A percentile compares a stretch with the other conserved stretches of the same genome.
Evolutionary conservation across 192 early-diverging fungal genomes (phyloP).

Genomic region (Chytriomyces hyalinus): DNA sequence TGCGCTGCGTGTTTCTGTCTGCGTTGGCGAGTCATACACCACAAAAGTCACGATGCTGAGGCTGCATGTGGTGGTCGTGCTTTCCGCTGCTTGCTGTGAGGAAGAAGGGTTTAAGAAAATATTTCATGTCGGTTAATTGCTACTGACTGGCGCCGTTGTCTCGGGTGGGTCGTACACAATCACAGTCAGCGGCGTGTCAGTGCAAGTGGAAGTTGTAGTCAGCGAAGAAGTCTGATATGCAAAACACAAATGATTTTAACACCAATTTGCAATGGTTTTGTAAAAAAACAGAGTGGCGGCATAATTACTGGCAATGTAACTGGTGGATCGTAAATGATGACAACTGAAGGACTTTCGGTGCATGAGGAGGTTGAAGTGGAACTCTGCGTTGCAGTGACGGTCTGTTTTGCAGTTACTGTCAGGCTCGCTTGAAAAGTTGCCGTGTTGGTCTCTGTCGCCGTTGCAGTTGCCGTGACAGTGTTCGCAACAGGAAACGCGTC

Average conservation of each 20-base stretch:
- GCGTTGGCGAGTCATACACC: not conserved
- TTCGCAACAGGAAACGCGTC: not conserved
- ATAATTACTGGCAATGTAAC: not conserved
- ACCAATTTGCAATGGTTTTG: too few relatives aligned
- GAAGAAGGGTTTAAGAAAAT: not conserved
- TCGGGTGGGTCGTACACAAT: too few relatives aligned
- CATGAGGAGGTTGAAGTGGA: not conserved
- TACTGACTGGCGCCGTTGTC: not conserved
- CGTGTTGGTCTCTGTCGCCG: not conserved
- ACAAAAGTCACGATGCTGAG: not conserved
- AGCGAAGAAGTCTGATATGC: too few relatives aligned
- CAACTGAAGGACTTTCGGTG: not conserved
- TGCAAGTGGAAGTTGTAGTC: too few relatives aligned
- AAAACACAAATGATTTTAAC: too few relatives aligned
- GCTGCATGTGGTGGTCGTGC: not conserved
- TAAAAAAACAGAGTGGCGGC: too few relatives aligned
- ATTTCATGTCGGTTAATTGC: too few relatives aligned
- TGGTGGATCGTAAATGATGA: constrained; percentile 2
- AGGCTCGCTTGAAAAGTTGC: not conserved
- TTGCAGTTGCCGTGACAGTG: not conserved
- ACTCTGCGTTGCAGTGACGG: not conserved
- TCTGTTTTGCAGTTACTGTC: not conserved
- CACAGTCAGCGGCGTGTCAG: too few relatives aligned
- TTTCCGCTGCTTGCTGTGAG: too few relatives aligned
- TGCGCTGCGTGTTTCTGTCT: not conserved